Base-by-base conservation (phyloP, 1,284 basidiomycete species). In the Somion occarium region DNA sequence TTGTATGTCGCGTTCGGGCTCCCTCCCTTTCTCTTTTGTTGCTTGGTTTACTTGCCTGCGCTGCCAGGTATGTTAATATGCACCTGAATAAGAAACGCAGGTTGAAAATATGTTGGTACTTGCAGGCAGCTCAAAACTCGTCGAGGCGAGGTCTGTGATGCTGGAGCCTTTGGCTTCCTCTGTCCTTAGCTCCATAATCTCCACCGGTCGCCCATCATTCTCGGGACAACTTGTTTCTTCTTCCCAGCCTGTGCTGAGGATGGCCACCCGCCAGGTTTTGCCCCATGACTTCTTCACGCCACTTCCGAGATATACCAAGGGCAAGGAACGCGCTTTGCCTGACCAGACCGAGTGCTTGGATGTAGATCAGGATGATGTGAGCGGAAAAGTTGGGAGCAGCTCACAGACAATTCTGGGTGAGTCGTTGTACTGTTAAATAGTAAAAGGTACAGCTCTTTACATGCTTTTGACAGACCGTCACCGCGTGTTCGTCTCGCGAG, bases 221-320 rank as follows among this genome's bases (percentile, higher is more conserved):
- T 55, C 68, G 49, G 56, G 59, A 56, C 59, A 58, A 27, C 47
- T 52, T 25, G 27, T 50, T 22, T 50, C 56, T 25, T 43, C 53
- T 39, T 54, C 58, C 37, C 59, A 53, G 46, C 53, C 61, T 50
- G 55, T 59, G 26, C 52, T 60, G 45, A 61, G 54, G 44, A 62
- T 60, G 49, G 54, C 59, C 27, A 49, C 54, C 23, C 56, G 58
- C 42, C 65, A 43, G 62, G 61, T 46, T 61, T 63, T 73, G 44
- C 67, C 69, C 5, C 54, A 69, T 15, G 74, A 80, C 58, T 82
- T 81, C 65, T 82, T 82, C 58, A 75, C 73, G 2, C 81, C 83
- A 5, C 68, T 67, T 46, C 73, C 79, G 9, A 70, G 76, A 51
- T 69, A 68, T 52, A 64, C 61, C 48, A 78, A 73, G 56, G 78